Percentiles rank a stretch among this genome's conserved stretches.
Conservation (phyloP, 306 rosid species). For the Erythrophleum fordii region DNA sequence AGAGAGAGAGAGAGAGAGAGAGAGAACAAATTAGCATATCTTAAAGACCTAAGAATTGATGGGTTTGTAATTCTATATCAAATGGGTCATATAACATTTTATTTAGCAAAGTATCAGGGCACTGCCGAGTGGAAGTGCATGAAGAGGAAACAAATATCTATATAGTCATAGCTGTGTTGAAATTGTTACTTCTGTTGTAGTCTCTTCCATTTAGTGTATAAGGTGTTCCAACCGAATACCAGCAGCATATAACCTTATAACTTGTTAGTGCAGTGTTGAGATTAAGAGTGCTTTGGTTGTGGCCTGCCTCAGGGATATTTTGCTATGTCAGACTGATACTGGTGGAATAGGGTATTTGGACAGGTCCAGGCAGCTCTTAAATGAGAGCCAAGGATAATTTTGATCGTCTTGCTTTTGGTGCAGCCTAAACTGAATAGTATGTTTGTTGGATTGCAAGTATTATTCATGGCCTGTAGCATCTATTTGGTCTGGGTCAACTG, state of each 20-base stretch:
- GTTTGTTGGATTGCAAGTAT: slow-evolving; percentile 1
- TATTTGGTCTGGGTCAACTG: background rate
- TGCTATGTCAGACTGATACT: background rate
- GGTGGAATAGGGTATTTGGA: background rate
- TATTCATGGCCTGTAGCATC: slow-evolving; percentile 20
- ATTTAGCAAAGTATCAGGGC: background rate
- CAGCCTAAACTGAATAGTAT: background rate
- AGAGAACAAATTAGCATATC: background rate
- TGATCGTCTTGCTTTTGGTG: slow-evolving; percentile 5
- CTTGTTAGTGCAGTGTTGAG: background rate
- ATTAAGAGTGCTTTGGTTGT: slow-evolving; percentile 7
- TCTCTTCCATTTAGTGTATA: background rate
- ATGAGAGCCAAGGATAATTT: background rate
- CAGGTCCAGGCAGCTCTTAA: background rate
- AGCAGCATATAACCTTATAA: background rate
- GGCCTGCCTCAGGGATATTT: background rate
- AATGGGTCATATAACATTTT: slow-evolving; percentile 1
- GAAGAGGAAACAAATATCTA: background rate
- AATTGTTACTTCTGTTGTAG: background rate
- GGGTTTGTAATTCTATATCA: slow-evolving; percentile 1
- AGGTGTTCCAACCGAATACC: slow-evolving; percentile 1
- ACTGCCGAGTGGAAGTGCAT: background rate
- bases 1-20: background rate
- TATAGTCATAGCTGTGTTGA: background rate
- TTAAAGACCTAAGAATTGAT: background rate